Evolutionary conservation across 1,139 yeast species (phyloP), one percentile per base, ranked within the genome.

Genomic region (Geotrichum fermentans): DNA sequence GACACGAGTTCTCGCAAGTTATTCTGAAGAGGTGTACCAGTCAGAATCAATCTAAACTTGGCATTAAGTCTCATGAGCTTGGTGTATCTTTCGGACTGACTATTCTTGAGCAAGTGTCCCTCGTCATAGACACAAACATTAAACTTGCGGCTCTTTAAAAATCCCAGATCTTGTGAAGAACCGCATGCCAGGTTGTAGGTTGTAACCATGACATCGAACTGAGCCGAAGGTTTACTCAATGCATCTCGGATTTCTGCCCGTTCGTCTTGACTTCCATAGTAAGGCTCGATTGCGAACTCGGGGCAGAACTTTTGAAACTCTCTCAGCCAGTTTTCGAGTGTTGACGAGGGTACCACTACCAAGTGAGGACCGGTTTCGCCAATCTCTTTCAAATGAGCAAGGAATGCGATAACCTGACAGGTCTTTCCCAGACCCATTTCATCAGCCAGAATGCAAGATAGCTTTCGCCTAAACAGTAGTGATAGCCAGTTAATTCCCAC

Each of bases 361-460:
- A 69, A 67, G 67, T 85, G 95, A 0, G 95, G 95, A 0, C 92
- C 90, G 5, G 69, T 66, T 21, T 61, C 66, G 5, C 77, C 77
- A 38, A 68, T 72, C 57, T 86, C 83, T 61, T 87, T 85, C 59
- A 92, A 73, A 61, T 85, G 82, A 0, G 97, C 89, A 63, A 92
- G 70, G 62, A 92, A 90, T n/a, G 97, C 78, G 67, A 92, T 89
- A 26, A 92, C 96, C 68, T 92, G 97, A 66, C 96, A 85, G 0
- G 97, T 92, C 64, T 92, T 92, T 51, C 98, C 98, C 46, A 92
- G 72, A 11, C 97, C 97, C 97, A 90, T 89, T 66, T 92, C 99
- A 68, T 92, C 99, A 0, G 98, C 99, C 44, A 92, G 72, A 52
- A 92, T 92, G 69, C 98, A 90, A 7, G 97, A 88, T 51, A 92